Evolutionary conservation across 768 basidiomycete species (phyloP).

Genomic region (Artomyces pyxidatus): DNA sequence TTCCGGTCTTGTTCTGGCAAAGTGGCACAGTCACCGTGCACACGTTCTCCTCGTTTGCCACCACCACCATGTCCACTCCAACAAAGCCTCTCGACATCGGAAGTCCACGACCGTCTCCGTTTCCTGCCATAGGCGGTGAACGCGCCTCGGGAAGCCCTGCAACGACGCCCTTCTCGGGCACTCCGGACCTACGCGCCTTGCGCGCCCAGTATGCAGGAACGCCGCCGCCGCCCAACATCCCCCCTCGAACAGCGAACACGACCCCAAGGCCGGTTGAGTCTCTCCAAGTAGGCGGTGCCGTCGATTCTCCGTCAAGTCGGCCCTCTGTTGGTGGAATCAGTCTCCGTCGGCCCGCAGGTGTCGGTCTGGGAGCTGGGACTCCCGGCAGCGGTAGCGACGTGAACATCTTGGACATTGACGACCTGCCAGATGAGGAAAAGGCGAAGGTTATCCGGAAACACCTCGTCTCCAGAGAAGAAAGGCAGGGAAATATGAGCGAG

Average conservation of each 20-base stretch:
- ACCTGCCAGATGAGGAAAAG: slow-evolving; percentile 76
- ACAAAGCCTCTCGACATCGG: slow-evolving; percentile 19
- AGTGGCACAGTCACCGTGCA: too few relatives aligned
- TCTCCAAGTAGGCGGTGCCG: slow-evolving; percentile 8
- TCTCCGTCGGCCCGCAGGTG: slow-evolving; percentile 24
- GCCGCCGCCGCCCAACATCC: slow-evolving; percentile 42
- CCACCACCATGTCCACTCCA: slow-evolving; percentile 11
- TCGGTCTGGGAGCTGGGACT: slow-evolving; percentile 17
- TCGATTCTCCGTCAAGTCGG: slow-evolving; percentile 10
- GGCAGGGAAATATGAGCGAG: slow-evolving; percentile 25
- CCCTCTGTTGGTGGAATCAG: slow-evolving; percentile 30
- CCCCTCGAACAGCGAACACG: slow-evolving; percentile 35
- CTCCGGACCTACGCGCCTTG: slow-evolving; percentile 57
- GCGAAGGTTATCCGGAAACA: slow-evolving; percentile 73
- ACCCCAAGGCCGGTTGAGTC: slow-evolving; percentile 16
- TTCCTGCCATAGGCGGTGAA: slow-evolving; percentile 13
- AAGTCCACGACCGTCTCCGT: slow-evolving; percentile 8
- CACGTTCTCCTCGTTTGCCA: not conserved
- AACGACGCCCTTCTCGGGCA: slow-evolving; percentile 38
- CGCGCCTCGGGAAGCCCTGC: slow-evolving; percentile 4
- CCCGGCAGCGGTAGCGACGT: slow-evolving; percentile 25
- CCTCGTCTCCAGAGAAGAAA: slow-evolving; percentile 67
- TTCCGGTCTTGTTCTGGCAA: too few relatives aligned
- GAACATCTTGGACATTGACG: slow-evolving; percentile 38
- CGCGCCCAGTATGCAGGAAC: slow-evolving; percentile 59